Evolutionary conservation across 345 rosid genomes (phyloP).

Genomic region (Populus tremula): DNA sequence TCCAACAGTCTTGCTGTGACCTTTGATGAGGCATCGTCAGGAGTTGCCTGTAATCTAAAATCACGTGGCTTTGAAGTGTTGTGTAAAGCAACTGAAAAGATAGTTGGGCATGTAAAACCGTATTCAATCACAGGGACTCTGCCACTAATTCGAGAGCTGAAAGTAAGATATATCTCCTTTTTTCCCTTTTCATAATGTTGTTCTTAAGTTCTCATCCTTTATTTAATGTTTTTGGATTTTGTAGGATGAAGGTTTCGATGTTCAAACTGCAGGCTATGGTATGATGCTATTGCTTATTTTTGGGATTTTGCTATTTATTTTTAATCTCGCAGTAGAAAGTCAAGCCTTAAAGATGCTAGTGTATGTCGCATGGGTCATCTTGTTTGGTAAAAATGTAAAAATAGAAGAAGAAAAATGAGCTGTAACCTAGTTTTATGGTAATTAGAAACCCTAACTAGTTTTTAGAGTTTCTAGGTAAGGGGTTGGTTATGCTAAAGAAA

Average conservation of each 20-base stretch:
- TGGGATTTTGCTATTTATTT: neutral
- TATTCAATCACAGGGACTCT: slow-evolving; percentile 92
- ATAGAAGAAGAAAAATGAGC: too few species aligned
- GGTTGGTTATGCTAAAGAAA: too few species aligned
- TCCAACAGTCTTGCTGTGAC: slow-evolving; percentile 57
- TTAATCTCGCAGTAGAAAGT: neutral
- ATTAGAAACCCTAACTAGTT: too few species aligned
- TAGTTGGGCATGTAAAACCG: slow-evolving; percentile 86
- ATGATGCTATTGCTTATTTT: slow-evolving; percentile 19
- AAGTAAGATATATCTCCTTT: slow-evolving; percentile 42
- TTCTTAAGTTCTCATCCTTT: neutral
- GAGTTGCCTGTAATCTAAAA: slow-evolving; percentile 91
- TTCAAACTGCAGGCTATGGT: slow-evolving; percentile 93
- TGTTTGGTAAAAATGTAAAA: too few species aligned
- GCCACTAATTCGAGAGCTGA: slow-evolving; percentile 84
- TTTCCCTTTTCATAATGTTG: neutral
- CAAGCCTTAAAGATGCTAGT: neutral
- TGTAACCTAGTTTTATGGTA: too few species aligned
- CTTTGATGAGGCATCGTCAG: slow-evolving; percentile 71
- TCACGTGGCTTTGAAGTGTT: slow-evolving; percentile 83
- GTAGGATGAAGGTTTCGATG: slow-evolving; percentile 96
- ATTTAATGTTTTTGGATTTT: slow-evolving; percentile 8
- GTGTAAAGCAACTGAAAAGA: slow-evolving; percentile 88
- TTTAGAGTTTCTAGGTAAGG: too few species aligned
- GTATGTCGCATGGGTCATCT: too few species aligned